Evolutionary conservation across 1,284 basidiomycete genomes (phyloP).

Genomic region (Mycosarcoma maydis): DNA sequence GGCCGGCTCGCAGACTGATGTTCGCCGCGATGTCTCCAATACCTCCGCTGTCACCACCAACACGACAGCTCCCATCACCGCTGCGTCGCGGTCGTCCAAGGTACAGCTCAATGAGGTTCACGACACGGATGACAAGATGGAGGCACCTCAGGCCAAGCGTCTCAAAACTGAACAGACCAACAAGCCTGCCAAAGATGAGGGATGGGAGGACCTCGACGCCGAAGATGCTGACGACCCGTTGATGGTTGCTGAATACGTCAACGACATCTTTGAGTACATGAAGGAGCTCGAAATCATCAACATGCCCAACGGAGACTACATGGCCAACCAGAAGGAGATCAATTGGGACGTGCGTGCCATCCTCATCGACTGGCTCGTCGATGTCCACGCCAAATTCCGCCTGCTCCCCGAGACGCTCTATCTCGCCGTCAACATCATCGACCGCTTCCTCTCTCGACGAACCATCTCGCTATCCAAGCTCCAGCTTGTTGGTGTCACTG

Average conservation of each 20-base stretch:
- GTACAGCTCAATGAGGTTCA: constrained; percentile 36
- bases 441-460: constrained; percentile 91
- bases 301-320: constrained; percentile 65
- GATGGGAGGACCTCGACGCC: constrained; percentile 86
- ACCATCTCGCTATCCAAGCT: constrained; percentile 91
- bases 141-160: constrained; percentile 46
- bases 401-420: constrained; percentile 95
- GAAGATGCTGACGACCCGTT: constrained; percentile 93
- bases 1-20: constrained; percentile 35
- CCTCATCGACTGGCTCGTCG: constrained; percentile 95
- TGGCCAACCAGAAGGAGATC: constrained; percentile 61
- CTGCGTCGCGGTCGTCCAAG: constrained; percentile 29
- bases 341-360: constrained; percentile 75
- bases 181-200: constrained; percentile 69
- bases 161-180: constrained; percentile 44
- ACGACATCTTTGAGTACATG: constrained; percentile 93
- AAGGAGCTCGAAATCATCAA: constrained; percentile 73
- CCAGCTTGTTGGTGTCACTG: constrained; percentile 92
- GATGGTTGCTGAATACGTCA: constrained; percentile 97
- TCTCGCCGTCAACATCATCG: constrained; percentile 92
- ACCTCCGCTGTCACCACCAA: constrained; percentile 10
- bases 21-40: constrained; percentile 26
- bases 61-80: not conserved
- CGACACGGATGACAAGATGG: constrained; percentile 44
- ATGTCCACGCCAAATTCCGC: constrained; percentile 92